Evolutionary conservation across 495 filamentous ascomycete species (phyloP), one percentile per base, ranked within the genome.

Genomic region (Penicillium robsamsonii): DNA sequence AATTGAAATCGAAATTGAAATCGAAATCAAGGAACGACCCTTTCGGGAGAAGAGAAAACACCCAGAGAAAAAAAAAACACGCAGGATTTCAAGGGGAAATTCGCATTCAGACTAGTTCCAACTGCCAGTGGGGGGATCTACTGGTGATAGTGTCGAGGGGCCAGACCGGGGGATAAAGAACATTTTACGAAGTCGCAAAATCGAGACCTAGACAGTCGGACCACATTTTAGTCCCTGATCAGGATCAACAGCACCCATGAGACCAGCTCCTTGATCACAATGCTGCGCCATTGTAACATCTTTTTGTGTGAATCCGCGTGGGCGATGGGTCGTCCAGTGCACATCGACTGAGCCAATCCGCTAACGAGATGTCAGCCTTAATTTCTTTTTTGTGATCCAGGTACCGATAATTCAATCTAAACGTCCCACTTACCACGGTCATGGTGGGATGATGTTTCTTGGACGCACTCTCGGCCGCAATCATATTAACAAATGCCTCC

Each of bases 311-410:
- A 92, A 75, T n/a, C 89, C 88, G 20, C 77, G 75, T 9, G 86
- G 87, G 43, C 75, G 75, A 70, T 92, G 88, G 17, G 89, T 91
- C 11, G 87, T 91, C 89, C 87, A 91, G 67, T 78, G 73, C 52
- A 79, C 68, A 55, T 74, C 67, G 33, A 79, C 73, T 5, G 74
- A 77, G 9, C 75, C 75, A 57, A 75, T 65, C 54, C 73, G 72
- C 74, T 78, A 48, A 48, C 15, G 18, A 20, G 22, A 10, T 33
- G 42, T 65, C 53, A 62, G 56, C 35, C 43, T 48, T 46, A 54
- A 50, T 41, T 38, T 50, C 33, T 45, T 20, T 57, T 43, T 51
- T 31, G 35, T 52, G 31, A 18, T 20, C 17, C 25, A 38, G 22
- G 12, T 17, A 52, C 44, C 41, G 17, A 50, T 9, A 22, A 22